Evolutionary conservation across 2,329 filamentous ascomycete genomes (phyloP).

Genomic region (Lasiodiplodia sp.): DNA sequence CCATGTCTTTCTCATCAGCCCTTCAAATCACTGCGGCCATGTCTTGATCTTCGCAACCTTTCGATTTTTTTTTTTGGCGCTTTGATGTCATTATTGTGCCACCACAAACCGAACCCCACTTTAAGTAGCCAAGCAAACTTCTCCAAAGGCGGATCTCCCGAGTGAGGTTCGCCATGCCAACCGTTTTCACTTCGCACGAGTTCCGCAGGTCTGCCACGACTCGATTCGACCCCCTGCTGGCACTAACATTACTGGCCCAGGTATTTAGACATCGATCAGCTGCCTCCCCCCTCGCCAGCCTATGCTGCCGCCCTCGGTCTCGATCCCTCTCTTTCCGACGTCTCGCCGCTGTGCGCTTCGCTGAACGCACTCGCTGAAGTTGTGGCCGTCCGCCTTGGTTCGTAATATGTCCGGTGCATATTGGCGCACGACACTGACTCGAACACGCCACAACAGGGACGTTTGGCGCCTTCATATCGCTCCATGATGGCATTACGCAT

Average conservation of each 20-base stretch:
- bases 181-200: background rate
- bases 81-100: too few relatives aligned
- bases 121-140: too few relatives aligned
- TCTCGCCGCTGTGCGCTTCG: background rate
- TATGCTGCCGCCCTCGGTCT: background rate
- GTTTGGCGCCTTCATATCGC: background rate
- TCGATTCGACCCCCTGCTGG: background rate
- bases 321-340: background rate
- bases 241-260: background rate
- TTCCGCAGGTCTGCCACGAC: background rate
- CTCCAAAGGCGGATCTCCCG: too few relatives aligned
- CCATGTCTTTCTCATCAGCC: too few relatives aligned
- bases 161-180: background rate
- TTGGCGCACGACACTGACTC: too few relatives aligned
- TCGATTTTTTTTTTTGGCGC: too few relatives aligned
- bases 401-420: too few relatives aligned
- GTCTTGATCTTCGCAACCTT: too few relatives aligned
- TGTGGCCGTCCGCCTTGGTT: background rate
- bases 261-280: background rate
- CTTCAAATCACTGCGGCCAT: too few relatives aligned
- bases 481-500: constrained; percentile 1
- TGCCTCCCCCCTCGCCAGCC: background rate
- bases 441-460: background rate
- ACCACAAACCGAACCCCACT: too few relatives aligned
- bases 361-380: background rate